Conservation (phyloP, 192 early-diverging fungal genomes). For the Oehlia diaphana region DNA sequence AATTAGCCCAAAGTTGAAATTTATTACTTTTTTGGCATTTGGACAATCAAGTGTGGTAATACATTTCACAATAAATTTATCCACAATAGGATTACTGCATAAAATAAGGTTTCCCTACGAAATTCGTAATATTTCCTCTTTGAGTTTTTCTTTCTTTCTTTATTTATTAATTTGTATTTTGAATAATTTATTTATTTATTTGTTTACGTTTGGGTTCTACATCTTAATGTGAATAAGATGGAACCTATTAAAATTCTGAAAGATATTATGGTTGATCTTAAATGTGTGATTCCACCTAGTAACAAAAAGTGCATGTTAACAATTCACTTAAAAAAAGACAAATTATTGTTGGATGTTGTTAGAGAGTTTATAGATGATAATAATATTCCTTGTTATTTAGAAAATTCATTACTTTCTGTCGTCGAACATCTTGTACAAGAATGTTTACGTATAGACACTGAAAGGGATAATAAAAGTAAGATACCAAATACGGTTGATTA, state of each 20-base stretch:
- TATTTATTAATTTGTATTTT: background rate
- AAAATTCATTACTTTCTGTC: constrained; percentile 46
- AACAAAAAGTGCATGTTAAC: constrained; percentile 9
- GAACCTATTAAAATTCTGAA: constrained; percentile 21
- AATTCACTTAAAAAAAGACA: constrained; percentile 37
- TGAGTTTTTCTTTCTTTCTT: background rate
- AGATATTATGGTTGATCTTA: constrained; percentile 20
- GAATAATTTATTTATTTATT: background rate
- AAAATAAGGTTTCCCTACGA: background rate
- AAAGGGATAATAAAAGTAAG: constrained; percentile 27
- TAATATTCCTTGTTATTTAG: constrained; percentile 47
- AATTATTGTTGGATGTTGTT: constrained; percentile 47
- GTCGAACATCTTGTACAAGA: constrained; percentile 39
- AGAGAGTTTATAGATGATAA: constrained; percentile 42
- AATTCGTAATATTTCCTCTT: background rate
- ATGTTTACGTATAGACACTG: constrained; percentile 32
- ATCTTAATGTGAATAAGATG: background rate
- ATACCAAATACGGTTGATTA: background rate
- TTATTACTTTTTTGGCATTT: background rate
- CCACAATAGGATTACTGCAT: background rate
- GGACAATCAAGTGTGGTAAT: background rate
- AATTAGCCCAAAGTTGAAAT: background rate
- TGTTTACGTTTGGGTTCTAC: background rate
- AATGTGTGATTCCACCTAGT: constrained; percentile 9
- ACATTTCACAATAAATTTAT: background rate